Percentiles rank a stretch among this genome's conserved stretches.
These are phyloP conservation scores for Termitomyces titanicus DNA, from an alignment of 768 basidiomycete genomes.

Conservation along the genomic window DNA sequence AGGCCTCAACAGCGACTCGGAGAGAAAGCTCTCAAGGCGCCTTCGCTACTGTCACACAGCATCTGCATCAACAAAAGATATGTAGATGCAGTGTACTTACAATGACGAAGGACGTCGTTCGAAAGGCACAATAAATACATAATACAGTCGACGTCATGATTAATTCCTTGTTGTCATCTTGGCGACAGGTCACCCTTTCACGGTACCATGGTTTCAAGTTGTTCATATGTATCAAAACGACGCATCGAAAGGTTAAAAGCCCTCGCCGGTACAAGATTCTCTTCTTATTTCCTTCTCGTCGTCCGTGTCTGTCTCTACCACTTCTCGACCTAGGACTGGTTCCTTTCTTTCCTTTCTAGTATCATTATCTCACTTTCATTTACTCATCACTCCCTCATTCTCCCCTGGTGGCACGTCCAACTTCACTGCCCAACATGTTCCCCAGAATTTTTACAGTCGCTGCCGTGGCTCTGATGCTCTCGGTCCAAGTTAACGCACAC, in stretches of 20 bases:
- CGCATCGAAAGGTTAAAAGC: not conserved
- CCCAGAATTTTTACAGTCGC: slow-evolving; percentile 7
- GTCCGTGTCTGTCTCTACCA: not conserved
- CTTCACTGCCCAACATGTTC: slow-evolving; percentile 11
- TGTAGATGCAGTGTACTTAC: not conserved
- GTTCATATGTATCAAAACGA: too few species aligned
- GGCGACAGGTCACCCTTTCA: not conserved
- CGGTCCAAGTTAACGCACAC: slow-evolving; percentile 10
- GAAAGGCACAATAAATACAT: not conserved
- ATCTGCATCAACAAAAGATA: not conserved
- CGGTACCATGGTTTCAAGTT: slow-evolving; percentile 12
- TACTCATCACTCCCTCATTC: not conserved
- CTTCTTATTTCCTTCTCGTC: not conserved
- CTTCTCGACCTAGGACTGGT: slow-evolving; percentile 15
- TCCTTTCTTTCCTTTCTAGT: slow-evolving; percentile 14
- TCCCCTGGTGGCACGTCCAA: not conserved
- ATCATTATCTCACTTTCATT: slow-evolving; percentile 6
- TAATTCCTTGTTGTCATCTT: not conserved
- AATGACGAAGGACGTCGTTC: not conserved
- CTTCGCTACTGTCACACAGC: not conserved
- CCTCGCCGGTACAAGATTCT: not conserved
- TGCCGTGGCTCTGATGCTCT: slow-evolving; percentile 7
- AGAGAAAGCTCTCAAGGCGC: too few species aligned
- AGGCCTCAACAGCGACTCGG: too few species aligned
- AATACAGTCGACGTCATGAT: not conserved